Evolutionary conservation across 768 basidiomycete species (phyloP).

Genomic region (Agrocybe chaxingu): DNA sequence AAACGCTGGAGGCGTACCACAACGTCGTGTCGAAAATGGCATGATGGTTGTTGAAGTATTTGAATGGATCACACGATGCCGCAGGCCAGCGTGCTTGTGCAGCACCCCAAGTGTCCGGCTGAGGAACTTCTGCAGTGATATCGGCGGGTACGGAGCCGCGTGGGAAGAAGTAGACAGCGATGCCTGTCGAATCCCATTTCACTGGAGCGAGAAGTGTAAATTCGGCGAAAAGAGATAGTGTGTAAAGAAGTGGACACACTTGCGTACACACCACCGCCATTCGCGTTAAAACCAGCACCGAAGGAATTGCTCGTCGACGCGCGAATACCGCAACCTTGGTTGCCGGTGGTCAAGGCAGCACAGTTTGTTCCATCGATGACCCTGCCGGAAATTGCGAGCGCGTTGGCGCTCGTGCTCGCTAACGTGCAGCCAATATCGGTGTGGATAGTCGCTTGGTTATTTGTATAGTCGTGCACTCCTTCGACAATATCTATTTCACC

Average conservation of each 20-base stretch:
- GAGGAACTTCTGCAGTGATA: constrained; percentile 67
- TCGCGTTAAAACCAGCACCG: constrained; percentile 84
- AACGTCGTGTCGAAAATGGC: constrained; percentile 86
- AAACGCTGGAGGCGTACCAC: constrained; percentile 45
- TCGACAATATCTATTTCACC: constrained; percentile 88
- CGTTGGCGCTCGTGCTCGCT: constrained; percentile 39
- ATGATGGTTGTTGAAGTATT: constrained; percentile 75
- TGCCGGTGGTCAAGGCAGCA: constrained; percentile 63
- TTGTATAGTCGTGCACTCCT: constrained; percentile 77
- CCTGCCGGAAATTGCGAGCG: constrained; percentile 56
- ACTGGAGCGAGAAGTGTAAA: constrained; percentile 32
- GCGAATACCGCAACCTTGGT: constrained; percentile 81
- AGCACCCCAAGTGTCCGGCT: constrained; percentile 72
- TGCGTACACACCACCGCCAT: constrained; percentile 85
- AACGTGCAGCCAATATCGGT: constrained; percentile 71
- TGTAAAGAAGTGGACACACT: constrained; percentile 49
- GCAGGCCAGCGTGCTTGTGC: constrained; percentile 83
- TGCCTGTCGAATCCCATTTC: constrained; percentile 75
- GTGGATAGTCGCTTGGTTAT: constrained; percentile 82
- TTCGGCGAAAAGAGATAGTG: constrained; percentile 3
- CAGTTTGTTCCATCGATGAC: constrained; percentile 74
- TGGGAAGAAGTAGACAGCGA: constrained; percentile 82
- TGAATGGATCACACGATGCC: constrained; percentile 66
- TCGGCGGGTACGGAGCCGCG: constrained; percentile 73
- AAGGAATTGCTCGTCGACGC: constrained; percentile 60